phyloP scores from a whole-genome alignment of 345 rosid species.

The Ricinus communis region DNA sequence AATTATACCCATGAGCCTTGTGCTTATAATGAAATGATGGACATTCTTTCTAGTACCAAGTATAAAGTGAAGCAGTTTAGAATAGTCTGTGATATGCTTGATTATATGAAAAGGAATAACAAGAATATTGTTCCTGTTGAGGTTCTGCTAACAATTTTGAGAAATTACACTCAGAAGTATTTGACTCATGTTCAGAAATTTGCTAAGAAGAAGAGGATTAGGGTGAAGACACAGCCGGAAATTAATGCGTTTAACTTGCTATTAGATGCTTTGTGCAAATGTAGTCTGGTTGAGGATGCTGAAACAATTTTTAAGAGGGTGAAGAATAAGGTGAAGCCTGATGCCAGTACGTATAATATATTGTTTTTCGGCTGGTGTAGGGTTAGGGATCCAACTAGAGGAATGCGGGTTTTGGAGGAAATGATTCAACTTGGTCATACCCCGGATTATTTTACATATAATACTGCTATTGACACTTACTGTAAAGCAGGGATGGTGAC shows the following conservation, averaged over 20 bases:
- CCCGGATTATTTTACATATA: constrained; percentile 79
- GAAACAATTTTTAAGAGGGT: constrained; percentile 55
- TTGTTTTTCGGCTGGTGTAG: constrained; percentile 94
- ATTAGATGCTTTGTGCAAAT: constrained; percentile 84
- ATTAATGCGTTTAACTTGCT: constrained; percentile 79
- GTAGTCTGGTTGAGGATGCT: constrained; percentile 71
- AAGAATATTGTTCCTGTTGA: constrained; percentile 56
- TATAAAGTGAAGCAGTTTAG: constrained; percentile 78
- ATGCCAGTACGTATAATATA: constrained; percentile 63
- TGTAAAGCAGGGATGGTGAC: constrained; percentile 79
- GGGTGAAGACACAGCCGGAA: constrained; percentile 88
- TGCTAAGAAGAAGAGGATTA: constrained; percentile 77
- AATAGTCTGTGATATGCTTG: constrained; percentile 75
- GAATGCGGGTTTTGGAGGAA: constrained; percentile 69
- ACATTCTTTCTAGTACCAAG: constrained; percentile 75
- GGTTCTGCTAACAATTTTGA: constrained; percentile 54
- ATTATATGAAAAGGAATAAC: constrained; percentile 70
- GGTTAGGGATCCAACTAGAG: constrained; percentile 72
- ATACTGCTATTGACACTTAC: constrained; percentile 77
- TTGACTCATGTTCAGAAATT: constrained; percentile 84
- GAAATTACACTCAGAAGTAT: constrained; percentile 67
- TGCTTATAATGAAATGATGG: constrained; percentile 75
- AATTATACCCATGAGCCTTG: constrained; percentile 61
- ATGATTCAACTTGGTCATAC: constrained; percentile 76
- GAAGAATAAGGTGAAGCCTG: constrained; percentile 59